A percentile compares a stretch with the other conserved stretches of the same genome.
Evolutionary conservation across 306 rosid genomes (phyloP).

Genomic region (peach (Prunus persica)): DNA sequence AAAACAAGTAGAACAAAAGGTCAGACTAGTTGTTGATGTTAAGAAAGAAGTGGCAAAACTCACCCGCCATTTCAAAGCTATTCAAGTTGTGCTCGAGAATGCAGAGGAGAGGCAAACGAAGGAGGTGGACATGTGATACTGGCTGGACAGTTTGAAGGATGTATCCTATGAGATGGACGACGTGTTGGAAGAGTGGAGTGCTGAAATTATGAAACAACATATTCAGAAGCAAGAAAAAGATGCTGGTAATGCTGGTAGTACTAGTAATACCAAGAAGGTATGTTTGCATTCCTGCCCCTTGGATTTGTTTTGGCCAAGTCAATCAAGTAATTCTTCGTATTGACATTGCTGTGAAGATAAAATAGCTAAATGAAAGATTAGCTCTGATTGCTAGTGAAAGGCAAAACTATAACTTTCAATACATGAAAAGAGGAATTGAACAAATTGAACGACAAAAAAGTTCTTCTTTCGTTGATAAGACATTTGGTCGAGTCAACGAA

Average conservation of each 20-base stretch:
- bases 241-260: neutral
- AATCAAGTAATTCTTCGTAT: neutral
- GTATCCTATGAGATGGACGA: too few relatives aligned
- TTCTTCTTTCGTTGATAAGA: constrained; percentile 6
- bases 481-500: constrained; percentile 4
- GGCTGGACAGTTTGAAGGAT: constrained; percentile 1
- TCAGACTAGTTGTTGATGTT: neutral
- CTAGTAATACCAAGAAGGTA: neutral
- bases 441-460: neutral
- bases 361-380: constrained; percentile 1
- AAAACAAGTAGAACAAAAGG: neutral
- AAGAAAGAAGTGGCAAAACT: constrained; percentile 8
- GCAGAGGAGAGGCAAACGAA: constrained; percentile 14
- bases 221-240: neutral
- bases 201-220: neutral
- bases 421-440: neutral
- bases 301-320: neutral
- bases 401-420: neutral
- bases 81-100: constrained; percentile 4
- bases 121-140: neutral
- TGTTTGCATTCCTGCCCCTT: neutral
- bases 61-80: neutral
- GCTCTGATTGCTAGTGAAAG: neutral
- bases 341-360: constrained; percentile 2
- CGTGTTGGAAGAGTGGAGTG: constrained; percentile 16